Conservation (phyloP, 805 yeast species). For the Kregervanrija fluxuum region DNA sequence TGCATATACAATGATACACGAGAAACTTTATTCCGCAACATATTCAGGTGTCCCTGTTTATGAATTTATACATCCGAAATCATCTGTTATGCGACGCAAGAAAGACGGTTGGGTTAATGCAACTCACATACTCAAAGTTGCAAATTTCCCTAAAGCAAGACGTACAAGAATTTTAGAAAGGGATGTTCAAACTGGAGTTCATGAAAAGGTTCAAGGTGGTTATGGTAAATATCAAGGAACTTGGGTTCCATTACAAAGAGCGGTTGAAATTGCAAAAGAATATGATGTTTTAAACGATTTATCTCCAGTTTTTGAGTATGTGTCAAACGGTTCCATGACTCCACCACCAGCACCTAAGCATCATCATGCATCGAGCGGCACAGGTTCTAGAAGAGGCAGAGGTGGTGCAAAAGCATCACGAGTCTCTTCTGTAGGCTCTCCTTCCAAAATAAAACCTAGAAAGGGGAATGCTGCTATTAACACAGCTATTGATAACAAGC, state of each 20-base stretch:
- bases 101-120: slow-evolving; percentile 86
- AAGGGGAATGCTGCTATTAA: slow-evolving; percentile 4
- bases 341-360: slow-evolving; percentile 62
- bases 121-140: slow-evolving; percentile 88
- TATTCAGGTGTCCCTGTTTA: slow-evolving; percentile 81
- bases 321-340: slow-evolving; percentile 40
- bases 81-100: slow-evolving; percentile 73
- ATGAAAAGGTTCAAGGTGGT: slow-evolving; percentile 95
- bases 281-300: slow-evolving; percentile 58
- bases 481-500: not conserved
- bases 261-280: slow-evolving; percentile 57
- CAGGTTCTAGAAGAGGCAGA: slow-evolving; percentile 21
- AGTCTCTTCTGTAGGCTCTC: not conserved
- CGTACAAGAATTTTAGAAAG: slow-evolving; percentile 86
- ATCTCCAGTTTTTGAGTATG: slow-evolving; percentile 58
- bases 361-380: slow-evolving; percentile 52
- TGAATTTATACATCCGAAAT: slow-evolving; percentile 58
- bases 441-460: not conserved
- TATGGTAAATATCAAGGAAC: slow-evolving; percentile 96
- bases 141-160: slow-evolving; percentile 90
- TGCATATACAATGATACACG: slow-evolving; percentile 16
- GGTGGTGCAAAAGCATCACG: slow-evolving; percentile 4
- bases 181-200: slow-evolving; percentile 85
- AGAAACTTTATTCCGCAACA: slow-evolving; percentile 58
- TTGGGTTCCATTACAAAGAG: slow-evolving; percentile 85